Base-by-base conservation (phyloP, 225 moss, liverwort and hornwort genomes). In the Asterella californica region DNA sequence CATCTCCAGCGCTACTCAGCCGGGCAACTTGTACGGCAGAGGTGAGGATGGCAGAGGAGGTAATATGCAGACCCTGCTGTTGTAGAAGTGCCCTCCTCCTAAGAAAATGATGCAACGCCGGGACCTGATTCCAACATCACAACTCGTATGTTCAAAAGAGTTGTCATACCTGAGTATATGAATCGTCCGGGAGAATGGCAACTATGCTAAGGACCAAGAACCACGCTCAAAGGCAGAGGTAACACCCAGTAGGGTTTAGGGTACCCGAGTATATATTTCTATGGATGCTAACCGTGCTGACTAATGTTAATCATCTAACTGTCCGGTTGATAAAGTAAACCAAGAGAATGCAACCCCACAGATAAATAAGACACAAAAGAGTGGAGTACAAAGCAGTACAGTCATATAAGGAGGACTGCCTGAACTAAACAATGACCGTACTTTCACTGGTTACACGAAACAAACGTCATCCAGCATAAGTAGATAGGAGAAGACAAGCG, bases 21-120 rank as follows among this genome's bases (percentile, higher is more conserved):
- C 90, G 85, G 66, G 90, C 89, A 70, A 94, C 92, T 71, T 91
- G 96, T 57, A 88, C 85, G 17, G 90, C 83, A 72, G 90, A 88
- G 25, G 90, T 88, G 49, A 94, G 84, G 70, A 96, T 92, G 76
- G 96, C 88, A 59, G 96, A 96, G n/a, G 91, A 91, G 52, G 91
- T 90, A 73, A 96, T 88, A n/a, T 92, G 96, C 59, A 96, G 85
- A 64, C 92, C 89, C 83, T 94, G 91, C 75, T 90, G 92, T 52
- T 91, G 91, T 29, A 90, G 78, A 45, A 92, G 81, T 80, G 94
- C 87, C 77, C 92, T 91, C 78, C 91, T 82, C 80, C 87, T 86
- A 80, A 96, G 66, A 68, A 92, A 94, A 42, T 84, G 81, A 79
- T 94, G 96, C 57, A 96, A 87, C 61, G 94, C 92, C 49, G 96